These are phyloP conservation scores for Syzygium oleosum DNA, from an alignment of 345 rosid genomes.

Conservation along the genomic window DNA sequence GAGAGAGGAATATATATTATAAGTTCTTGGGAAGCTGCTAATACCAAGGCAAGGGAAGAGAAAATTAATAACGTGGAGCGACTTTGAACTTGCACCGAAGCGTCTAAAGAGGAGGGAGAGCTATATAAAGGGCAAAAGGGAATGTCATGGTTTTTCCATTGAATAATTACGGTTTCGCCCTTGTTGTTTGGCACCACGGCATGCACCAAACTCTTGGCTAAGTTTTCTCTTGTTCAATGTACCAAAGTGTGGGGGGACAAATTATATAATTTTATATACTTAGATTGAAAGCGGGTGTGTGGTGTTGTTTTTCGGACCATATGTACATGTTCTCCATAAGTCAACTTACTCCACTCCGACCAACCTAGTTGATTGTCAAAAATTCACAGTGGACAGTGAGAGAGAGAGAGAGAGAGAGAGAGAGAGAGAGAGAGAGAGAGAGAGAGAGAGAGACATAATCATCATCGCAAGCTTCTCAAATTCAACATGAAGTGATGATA, in stretches of 20 bases:
- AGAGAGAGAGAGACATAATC: constrained; percentile 1
- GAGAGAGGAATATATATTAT: neutral
- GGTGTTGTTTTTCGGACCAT: neutral
- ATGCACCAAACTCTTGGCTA: neutral
- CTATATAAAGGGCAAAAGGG: constrained; percentile 23
- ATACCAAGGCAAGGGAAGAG: constrained; percentile 26
- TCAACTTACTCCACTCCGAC: neutral
- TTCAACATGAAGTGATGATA: constrained; percentile 2
- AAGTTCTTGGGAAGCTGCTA: constrained; percentile 12
- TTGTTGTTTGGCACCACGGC: neutral
- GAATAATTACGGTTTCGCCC: constrained; percentile 36
- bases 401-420: neutral
- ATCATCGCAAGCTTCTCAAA: neutral
- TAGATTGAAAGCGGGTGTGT: neutral
- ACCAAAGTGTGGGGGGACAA: neutral
- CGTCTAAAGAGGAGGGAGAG: neutral
- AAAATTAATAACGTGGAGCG: neutral
- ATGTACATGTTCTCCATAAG: neutral
- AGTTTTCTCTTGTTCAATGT: neutral
- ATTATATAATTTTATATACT: neutral
- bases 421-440: neutral
- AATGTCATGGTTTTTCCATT: constrained; percentile 10
- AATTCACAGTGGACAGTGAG: neutral
- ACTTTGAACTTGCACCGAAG: constrained; percentile 6
- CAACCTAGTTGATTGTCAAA: neutral